Base-by-base conservation (phyloP, 78 protist species). In the Dictyostelium brefeldianum region DNA sequence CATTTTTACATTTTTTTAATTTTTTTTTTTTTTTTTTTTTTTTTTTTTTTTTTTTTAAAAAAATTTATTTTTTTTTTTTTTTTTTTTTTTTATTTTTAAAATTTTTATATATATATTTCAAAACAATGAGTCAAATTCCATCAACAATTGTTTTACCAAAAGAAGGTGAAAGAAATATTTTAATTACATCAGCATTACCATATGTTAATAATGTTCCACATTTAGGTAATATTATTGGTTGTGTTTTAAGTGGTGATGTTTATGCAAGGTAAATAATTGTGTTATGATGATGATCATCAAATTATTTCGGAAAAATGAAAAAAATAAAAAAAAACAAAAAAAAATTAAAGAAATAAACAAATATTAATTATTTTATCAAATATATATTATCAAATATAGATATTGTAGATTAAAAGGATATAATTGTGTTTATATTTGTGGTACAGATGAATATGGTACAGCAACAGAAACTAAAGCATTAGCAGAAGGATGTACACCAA, bases 381-480 rank as follows among this genome's bases (percentile, higher is more conserved):
- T 56, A 41, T 59, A 31, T 31, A 12, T 2, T 43, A 36, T 11
- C 54, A 4, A 43, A 4, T n/a, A 56, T 7, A 91, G 97, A 64
- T 96, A 78, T 81, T 70, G 95, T 54, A 91, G 98, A 18, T 47
- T 67, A 51, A 84, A 95, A n/a, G 96, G 94, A 43, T 87, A 95
- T 82, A 98, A 97, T 89, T 18, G 74, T 29, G 81, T 98, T 70
- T 98, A 94, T 74, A 79, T 98, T 20, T 98, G 98, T 48, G 99
- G 99, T 74, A 98, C 99, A 12, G 98, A 97, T 89, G 98, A 97
- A 81, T 97, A 97, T 69, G 98, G 98, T 74, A 97, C 98, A 5
- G 96, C 98, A 25, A 97, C 98, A 22, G 98, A 97, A 74, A 92
- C 95, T 17, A 90, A 95, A 77, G 99, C 99, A 20, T 71, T 83